Evolutionary conservation across 2,329 filamentous ascomycete genomes (phyloP).

Genomic region (Immersiporthe knoxdaviesiana): DNA sequence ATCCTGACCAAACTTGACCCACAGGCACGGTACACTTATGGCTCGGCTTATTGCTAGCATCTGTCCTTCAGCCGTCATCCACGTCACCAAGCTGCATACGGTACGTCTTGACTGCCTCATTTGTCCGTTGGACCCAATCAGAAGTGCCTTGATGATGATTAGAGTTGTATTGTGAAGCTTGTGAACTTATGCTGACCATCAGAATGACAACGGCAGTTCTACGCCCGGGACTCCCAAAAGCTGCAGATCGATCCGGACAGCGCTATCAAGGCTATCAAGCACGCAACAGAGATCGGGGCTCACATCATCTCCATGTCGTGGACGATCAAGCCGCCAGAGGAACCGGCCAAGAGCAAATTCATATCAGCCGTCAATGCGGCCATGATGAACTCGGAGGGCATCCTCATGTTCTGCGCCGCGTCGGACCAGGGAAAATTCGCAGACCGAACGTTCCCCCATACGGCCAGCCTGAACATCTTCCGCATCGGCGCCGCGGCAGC

Average conservation of each 20-base stretch:
- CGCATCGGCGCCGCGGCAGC: slow-evolving; percentile 37
- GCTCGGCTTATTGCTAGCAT: slow-evolving; percentile 16
- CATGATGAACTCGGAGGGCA: slow-evolving; percentile 24
- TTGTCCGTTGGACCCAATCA: neutral
- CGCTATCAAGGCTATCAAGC: neutral
- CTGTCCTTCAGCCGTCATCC: slow-evolving; percentile 3
- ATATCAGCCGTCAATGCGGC: too few relatives aligned
- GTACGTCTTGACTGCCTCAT: neutral
- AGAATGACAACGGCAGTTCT: too few relatives aligned
- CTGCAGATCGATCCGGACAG: too few relatives aligned
- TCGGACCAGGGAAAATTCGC: slow-evolving; percentile 37
- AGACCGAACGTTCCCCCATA: slow-evolving; percentile 29
- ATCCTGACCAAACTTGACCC: neutral
- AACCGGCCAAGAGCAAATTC: too few relatives aligned
- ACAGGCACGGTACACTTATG: slow-evolving; percentile 16
- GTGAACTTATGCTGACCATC: too few relatives aligned
- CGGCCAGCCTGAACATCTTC: slow-evolving; percentile 31
- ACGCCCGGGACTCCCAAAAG: too few relatives aligned
- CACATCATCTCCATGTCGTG: slow-evolving; percentile 36
- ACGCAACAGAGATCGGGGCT: slow-evolving; percentile 30
- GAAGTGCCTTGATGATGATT: neutral
- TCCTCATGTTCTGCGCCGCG: slow-evolving; percentile 45
- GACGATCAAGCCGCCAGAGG: too few relatives aligned
- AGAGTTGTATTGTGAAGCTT: neutral
- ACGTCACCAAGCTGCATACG: slow-evolving; percentile 11